Percentiles rank a stretch among this genome's conserved stretches.
These are phyloP conservation scores for Cenchrus fungigraminus DNA, from an alignment of 176 grass and related monocot species.

Conservation along the genomic window DNA sequence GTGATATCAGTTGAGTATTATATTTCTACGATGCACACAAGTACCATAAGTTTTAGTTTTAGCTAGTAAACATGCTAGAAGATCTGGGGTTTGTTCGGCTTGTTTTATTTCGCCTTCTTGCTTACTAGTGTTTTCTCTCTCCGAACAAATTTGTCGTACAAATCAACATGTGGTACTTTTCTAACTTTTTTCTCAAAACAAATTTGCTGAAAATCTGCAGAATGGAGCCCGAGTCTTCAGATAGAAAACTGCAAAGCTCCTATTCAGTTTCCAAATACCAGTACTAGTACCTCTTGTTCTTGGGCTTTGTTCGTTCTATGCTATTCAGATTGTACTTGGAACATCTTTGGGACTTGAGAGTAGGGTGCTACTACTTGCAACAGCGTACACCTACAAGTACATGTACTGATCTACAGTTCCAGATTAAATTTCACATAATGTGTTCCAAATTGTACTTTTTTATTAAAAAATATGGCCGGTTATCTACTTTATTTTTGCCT, in stretches of 20 bases:
- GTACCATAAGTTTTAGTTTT: too few relatives aligned
- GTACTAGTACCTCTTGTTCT: neutral
- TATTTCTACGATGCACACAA: too few relatives aligned
- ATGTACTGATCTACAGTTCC: neutral
- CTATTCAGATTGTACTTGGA: neutral
- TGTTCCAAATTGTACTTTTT: neutral
- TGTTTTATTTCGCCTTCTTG: too few relatives aligned
- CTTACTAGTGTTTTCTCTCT: too few relatives aligned
- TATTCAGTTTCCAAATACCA: neutral
- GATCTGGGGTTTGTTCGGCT: too few relatives aligned
- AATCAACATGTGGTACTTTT: too few relatives aligned
- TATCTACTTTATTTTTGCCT: neutral
- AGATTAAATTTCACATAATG: constrained; percentile 13
- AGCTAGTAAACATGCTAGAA: too few relatives aligned
- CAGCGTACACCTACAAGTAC: neutral
- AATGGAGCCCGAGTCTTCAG: neutral
- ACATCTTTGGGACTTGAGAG: neutral
- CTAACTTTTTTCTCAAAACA: too few relatives aligned
- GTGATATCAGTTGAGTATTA: too few relatives aligned
- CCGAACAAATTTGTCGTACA: too few relatives aligned
- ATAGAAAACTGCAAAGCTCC: neutral
- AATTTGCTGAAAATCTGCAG: too few relatives aligned
- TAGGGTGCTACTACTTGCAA: neutral
- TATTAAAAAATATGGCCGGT: neutral
- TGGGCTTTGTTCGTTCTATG: neutral